These are phyloP conservation scores for Tetragonia tetragonoides DNA, from an alignment of 148 eudicot genomes.

Conservation along the genomic window DNA sequence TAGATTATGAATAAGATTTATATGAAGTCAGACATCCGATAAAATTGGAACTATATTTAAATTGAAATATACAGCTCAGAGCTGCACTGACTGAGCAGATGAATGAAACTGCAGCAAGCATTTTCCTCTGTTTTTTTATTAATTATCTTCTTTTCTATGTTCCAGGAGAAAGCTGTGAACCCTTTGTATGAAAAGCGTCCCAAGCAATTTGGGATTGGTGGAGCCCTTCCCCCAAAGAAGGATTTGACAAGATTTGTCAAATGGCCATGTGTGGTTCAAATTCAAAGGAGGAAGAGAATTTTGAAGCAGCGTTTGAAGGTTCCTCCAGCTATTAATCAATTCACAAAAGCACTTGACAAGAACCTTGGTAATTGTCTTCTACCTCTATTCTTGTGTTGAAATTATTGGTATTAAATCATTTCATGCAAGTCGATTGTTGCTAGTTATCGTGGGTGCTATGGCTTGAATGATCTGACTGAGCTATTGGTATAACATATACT, in stretches of 20 bases:
- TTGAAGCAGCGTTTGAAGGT: slow-evolving; percentile 58
- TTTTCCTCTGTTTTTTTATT: not conserved
- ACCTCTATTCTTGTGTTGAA: too few species aligned
- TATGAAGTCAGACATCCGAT: too few species aligned
- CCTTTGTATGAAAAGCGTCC: slow-evolving; percentile 53
- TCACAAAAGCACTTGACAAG: slow-evolving; percentile 55
- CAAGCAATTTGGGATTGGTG: slow-evolving; percentile 57
- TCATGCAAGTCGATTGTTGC: too few species aligned
- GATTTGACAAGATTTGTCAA: slow-evolving; percentile 48
- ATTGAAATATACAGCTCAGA: too few species aligned
- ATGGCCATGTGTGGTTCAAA: slow-evolving; percentile 54
- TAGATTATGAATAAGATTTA: too few species aligned
- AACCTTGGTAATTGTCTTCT: slow-evolving; percentile 34
- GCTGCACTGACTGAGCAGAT: too few species aligned
- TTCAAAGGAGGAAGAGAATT: slow-evolving; percentile 53
- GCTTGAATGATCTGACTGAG: too few species aligned
- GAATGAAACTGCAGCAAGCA: too few species aligned
- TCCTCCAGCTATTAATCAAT: slow-evolving; percentile 51
- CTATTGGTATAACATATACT: too few species aligned
- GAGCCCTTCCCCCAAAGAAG: slow-evolving; percentile 63
- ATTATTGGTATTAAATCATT: too few species aligned
- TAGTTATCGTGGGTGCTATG: too few species aligned
- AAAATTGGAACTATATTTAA: too few species aligned
- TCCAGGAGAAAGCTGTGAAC: slow-evolving; percentile 44
- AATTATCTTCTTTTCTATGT: not conserved